Conservation (phyloP, 2,329 filamentous ascomycete genomes). For the Alternaria sp. region DNA sequence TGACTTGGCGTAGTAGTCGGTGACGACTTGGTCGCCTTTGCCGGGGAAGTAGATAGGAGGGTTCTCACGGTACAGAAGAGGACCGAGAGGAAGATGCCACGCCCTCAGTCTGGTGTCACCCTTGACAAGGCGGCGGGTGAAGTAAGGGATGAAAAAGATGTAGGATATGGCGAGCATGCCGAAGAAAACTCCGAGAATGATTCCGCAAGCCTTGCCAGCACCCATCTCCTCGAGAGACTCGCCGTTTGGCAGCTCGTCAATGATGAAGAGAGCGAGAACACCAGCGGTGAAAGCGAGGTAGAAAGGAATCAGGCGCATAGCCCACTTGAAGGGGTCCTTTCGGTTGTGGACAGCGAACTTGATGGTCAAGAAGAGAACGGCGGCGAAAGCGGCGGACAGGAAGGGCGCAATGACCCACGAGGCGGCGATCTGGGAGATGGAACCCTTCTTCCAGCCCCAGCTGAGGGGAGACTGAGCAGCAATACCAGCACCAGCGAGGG, state of each 20-base stretch:
- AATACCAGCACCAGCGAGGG: slow-evolving; percentile 67
- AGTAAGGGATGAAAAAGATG: slow-evolving; percentile 42
- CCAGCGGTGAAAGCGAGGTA: slow-evolving; percentile 60
- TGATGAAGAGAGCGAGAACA: slow-evolving; percentile 66
- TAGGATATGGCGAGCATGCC: slow-evolving; percentile 33
- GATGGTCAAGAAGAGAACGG: slow-evolving; percentile 59
- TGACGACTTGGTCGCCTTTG: slow-evolving; percentile 49
- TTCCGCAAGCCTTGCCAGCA: slow-evolving; percentile 37
- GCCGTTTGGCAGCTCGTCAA: slow-evolving; percentile 56
- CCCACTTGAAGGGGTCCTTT: slow-evolving; percentile 59
- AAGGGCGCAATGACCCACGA: slow-evolving; percentile 61
- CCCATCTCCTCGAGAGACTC: slow-evolving; percentile 42
- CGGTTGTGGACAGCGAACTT: slow-evolving; percentile 62
- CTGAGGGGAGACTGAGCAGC: slow-evolving; percentile 48
- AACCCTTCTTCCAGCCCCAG: slow-evolving; percentile 38
- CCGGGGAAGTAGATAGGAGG: slow-evolving; percentile 53
- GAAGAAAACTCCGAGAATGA: slow-evolving; percentile 39
- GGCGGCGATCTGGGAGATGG: slow-evolving; percentile 50
- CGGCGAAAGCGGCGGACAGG: slow-evolving; percentile 59
- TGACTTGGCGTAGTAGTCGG: slow-evolving; percentile 52
- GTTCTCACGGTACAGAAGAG: slow-evolving; percentile 53
- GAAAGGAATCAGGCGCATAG: slow-evolving; percentile 58
- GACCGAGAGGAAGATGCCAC: slow-evolving; percentile 48
- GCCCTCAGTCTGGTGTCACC: slow-evolving; percentile 37
- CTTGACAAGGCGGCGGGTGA: slow-evolving; percentile 37